Conservation (phyloP, 495 filamentous ascomycete species). For the Penicillium mononematosum region DNA sequence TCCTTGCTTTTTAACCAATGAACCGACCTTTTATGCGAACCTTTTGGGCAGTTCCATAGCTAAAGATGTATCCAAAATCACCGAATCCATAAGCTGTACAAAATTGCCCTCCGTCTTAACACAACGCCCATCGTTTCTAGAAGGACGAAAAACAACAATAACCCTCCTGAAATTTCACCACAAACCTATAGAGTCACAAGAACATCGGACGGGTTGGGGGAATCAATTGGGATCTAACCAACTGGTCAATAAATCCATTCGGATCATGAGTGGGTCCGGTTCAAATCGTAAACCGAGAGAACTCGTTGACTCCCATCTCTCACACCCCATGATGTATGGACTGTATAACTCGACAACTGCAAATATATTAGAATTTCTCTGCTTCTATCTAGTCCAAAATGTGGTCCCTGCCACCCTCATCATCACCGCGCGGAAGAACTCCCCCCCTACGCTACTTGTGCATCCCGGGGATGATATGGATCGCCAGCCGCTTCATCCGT, state of each 20-base stretch:
- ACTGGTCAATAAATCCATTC: not conserved
- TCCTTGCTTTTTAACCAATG: no score
- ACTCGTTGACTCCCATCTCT: not conserved
- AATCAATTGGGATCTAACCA: no score
- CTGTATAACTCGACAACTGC: conserved; percentile 6
- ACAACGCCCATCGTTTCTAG: conserved; percentile 16
- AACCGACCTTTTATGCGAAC: conserved; percentile 12
- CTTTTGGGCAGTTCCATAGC: conserved; percentile 20
- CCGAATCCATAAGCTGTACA: conserved; percentile 25
- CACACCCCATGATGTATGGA: conserved; percentile 5
- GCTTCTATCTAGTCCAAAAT: conserved; percentile 5
- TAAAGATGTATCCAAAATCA: conserved; percentile 16
- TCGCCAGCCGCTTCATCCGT: conserved; percentile 6
- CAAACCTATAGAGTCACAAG: conserved; percentile 11
- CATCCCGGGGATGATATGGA: conserved; percentile 5
- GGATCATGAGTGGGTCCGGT: not conserved
- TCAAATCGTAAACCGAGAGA: not conserved
- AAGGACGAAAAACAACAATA: conserved; percentile 21
- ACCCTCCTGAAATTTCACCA: conserved; percentile 1
- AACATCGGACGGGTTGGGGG: conserved; percentile 6
- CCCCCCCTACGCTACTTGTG: conserved; percentile 5
- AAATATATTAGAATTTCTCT: conserved; percentile 3
- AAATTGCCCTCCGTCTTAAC: conserved; percentile 13
- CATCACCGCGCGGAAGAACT: conserved; percentile 10
- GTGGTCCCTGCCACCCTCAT: conserved; percentile 1